Conservation (phyloP, 2,329 filamentous ascomycete genomes). For the Triangularia verruculosa region DNA sequence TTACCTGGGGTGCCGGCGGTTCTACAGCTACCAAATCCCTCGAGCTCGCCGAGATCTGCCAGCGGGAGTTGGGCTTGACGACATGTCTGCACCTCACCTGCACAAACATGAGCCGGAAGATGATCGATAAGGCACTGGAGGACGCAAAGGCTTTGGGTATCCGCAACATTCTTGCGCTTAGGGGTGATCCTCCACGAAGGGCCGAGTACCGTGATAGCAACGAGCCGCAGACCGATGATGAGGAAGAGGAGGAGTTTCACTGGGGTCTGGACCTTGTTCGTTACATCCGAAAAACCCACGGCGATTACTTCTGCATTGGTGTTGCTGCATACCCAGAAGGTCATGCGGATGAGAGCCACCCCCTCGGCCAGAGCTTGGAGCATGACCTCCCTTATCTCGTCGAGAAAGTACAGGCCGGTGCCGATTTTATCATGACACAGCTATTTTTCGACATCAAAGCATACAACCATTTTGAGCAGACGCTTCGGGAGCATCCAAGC, state of each 20-base stretch:
- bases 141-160: slow-evolving; percentile 89
- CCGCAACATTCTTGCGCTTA: slow-evolving; percentile 85
- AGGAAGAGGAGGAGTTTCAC: slow-evolving; percentile 74
- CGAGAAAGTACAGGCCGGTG: slow-evolving; percentile 86
- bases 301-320: slow-evolving; percentile 94
- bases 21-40: slow-evolving; percentile 88
- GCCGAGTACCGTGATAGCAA: slow-evolving; percentile 77
- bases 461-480: slow-evolving; percentile 76
- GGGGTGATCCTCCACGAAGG: slow-evolving; percentile 85
- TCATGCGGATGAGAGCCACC: slow-evolving; percentile 86
- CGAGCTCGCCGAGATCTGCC: slow-evolving; percentile 91
- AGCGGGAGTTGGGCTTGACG: slow-evolving; percentile 85
- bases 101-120: slow-evolving; percentile 87
- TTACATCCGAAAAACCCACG: slow-evolving; percentile 82
- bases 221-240: slow-evolving; percentile 55
- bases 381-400: slow-evolving; percentile 84
- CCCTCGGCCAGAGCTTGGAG: slow-evolving; percentile 64
- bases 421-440: slow-evolving; percentile 98
- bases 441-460: slow-evolving; percentile 89
- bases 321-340: slow-evolving; percentile 95
- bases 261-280: slow-evolving; percentile 86
- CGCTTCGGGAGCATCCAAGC: slow-evolving; percentile 74
- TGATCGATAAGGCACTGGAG: slow-evolving; percentile 86
- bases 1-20: slow-evolving; percentile 96
- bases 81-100: slow-evolving; percentile 96